Conservation (phyloP, 441 rosid genomes). For the Daphne laureola region DNA sequence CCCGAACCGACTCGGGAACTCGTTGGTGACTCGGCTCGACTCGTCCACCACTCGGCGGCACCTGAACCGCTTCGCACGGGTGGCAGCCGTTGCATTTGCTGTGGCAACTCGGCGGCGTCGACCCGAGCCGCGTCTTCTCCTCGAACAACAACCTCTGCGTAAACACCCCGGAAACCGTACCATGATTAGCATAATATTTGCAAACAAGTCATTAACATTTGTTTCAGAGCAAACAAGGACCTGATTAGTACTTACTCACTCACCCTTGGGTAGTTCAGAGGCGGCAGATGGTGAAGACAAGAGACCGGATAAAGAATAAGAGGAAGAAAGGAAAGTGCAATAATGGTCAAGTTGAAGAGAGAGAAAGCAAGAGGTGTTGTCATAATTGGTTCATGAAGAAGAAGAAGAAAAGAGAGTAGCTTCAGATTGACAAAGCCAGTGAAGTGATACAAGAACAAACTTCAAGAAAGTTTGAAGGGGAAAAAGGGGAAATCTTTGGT, state of each 20-base stretch:
- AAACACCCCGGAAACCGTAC: background rate
- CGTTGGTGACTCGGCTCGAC: conserved; percentile 13
- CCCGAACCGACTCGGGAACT: conserved; percentile 19
- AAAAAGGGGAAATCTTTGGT: conserved; percentile 4
- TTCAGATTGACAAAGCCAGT: background rate
- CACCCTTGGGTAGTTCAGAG: conserved; percentile 33
- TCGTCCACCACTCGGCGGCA: conserved; percentile 42
- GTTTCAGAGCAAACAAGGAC: background rate
- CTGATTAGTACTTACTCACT: background rate
- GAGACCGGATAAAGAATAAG: conserved; percentile 24
- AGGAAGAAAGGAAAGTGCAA: conserved; percentile 5
- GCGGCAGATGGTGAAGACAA: conserved; percentile 23
- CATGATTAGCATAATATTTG: background rate
- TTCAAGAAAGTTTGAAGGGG: background rate
- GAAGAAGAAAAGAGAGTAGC: background rate
- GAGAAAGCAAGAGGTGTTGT: conserved; percentile 13
- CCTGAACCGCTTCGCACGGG: conserved; percentile 86
- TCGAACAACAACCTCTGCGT: conserved; percentile 36
- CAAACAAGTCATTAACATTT: background rate
- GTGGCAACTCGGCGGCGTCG: conserved; percentile 86
- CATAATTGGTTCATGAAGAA: background rate
- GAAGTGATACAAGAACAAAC: conserved; percentile 6
- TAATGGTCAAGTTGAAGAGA: conserved; percentile 6
- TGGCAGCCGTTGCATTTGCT: conserved; percentile 79
- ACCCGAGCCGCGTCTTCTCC: conserved; percentile 73